Evolutionary conservation across 768 basidiomycete species (phyloP), one percentile per base, ranked within the genome.

Genomic region (Lentinula aciculospora): DNA sequence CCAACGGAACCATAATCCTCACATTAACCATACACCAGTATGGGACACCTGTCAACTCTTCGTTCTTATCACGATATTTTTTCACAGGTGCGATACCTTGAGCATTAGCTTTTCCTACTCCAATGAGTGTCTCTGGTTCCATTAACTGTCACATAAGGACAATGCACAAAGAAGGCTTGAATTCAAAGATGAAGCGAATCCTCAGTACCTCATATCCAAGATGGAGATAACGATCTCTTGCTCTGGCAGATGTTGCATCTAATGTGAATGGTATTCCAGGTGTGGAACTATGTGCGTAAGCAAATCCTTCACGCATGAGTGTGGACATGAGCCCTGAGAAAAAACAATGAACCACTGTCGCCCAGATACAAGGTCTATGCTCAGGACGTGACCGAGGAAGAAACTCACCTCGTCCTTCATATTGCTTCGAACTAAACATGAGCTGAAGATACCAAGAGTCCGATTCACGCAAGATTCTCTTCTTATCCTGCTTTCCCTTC

Each of bases 1-100:
- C 10, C 2, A 47, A 1, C 21, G 13, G 25, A 29, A 36, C 53
- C n/a, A n/a, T n/a, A n/a, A n/a, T n/a, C n/a, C n/a, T 27, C 37
- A 54, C 53, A 29, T 54, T 54, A 4, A 54, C 53, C 53, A 54
- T 54, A 54, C 53, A 54, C 36, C 40, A 54, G n/a, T 39, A 39
- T 37, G 53, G 53, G n/a, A 54, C 53, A 4, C 53, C 53, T 29
- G 36, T 42, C n/a, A 54, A 15, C 31, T 54, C 40, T 3, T 5
- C 23, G 34, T 23, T n/a, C 15, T n/a, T 6, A 12, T 27, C 25
- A 27, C 2, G 25, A 12, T 39, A 27, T 10, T 54, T 21, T 15
- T 37, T 29, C 23, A 25, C 15, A 17, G 36, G 37, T 27, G 32
- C 17, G 5, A 42, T 37, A 28, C 53, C 53, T 39, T 2, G 10